A percentile compares a stretch with the other conserved stretches of the same genome.
Evolutionary conservation across 2,329 filamentous ascomycete genomes (phyloP).

Genomic region (Beauveria pseudobassiana): DNA sequence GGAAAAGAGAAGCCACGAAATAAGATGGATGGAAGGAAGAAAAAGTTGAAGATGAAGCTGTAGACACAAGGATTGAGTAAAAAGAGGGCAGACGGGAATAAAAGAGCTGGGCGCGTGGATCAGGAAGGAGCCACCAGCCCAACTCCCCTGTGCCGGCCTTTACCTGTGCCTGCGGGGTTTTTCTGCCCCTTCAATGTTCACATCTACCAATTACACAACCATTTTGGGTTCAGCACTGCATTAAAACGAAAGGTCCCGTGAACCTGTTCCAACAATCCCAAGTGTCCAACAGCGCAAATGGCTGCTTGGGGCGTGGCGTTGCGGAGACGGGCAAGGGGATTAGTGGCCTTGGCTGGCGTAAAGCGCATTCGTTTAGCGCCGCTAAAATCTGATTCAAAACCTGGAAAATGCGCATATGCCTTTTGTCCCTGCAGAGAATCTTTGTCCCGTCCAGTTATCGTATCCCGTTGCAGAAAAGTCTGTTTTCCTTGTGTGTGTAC

Average conservation of each 20-base stretch:
- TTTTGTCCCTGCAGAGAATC: no score
- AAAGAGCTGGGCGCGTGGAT: background rate
- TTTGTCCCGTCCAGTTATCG: no score
- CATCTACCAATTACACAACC: background rate
- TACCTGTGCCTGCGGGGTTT: background rate
- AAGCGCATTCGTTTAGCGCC: background rate
- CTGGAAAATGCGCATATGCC: no score
- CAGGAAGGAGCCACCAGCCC: background rate
- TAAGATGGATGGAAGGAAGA: background rate
- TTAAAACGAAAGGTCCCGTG: background rate
- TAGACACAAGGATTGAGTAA: background rate
- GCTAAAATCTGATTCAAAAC: background rate
- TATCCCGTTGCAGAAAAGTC: no score
- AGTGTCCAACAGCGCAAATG: background rate
- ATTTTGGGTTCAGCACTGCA: background rate
- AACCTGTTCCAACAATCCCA: background rate
- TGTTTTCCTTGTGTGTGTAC: no score
- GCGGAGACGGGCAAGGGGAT: background rate
- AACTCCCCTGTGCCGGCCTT: background rate
- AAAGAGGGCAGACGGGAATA: conserved; percentile 3
- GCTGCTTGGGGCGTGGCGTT: conserved; percentile 3
- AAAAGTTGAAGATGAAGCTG: background rate
- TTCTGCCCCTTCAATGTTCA: background rate
- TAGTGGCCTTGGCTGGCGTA: conserved; percentile 2
- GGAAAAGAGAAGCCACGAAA: background rate